phyloP scores from a whole-genome alignment of 2,329 filamentous ascomycete species.

The Magnaporthiopsis rhizophila region DNA sequence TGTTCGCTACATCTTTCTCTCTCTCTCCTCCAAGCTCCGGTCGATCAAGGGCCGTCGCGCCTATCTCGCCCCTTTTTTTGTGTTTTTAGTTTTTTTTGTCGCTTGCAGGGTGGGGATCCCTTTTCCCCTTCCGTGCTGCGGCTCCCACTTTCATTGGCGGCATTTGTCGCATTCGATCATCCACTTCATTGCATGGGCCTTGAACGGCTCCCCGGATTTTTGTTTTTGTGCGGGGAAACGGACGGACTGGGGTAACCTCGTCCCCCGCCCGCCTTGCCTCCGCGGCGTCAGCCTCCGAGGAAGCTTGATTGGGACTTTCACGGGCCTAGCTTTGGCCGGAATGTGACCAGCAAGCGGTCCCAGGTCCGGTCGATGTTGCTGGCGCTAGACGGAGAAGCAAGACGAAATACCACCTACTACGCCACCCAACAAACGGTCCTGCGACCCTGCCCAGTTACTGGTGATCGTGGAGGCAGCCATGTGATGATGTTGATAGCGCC shows the following conservation, averaged over 20 bases:
- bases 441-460: not conserved
- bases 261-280: not conserved
- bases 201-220: not conserved
- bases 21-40: no score
- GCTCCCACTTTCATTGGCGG: not conserved
- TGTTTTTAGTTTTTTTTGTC: not conserved
- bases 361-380: not conserved
- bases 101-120: no score
- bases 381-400: not conserved
- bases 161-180: not conserved
- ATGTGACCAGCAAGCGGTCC: not conserved
- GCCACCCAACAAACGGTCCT: not conserved
- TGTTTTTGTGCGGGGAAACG: not conserved
- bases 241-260: not conserved
- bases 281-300: not conserved
- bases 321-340: not conserved
- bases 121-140: not conserved
- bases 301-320: not conserved
- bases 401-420: no score
- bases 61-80: not conserved
- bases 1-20: not conserved
- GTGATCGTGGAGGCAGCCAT: not conserved
- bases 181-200: not conserved
- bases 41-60: not conserved
- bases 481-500: not conserved